Base-by-base conservation (phyloP, 1,139 yeast genomes). In the Suhomyces choctaworum region DNA sequence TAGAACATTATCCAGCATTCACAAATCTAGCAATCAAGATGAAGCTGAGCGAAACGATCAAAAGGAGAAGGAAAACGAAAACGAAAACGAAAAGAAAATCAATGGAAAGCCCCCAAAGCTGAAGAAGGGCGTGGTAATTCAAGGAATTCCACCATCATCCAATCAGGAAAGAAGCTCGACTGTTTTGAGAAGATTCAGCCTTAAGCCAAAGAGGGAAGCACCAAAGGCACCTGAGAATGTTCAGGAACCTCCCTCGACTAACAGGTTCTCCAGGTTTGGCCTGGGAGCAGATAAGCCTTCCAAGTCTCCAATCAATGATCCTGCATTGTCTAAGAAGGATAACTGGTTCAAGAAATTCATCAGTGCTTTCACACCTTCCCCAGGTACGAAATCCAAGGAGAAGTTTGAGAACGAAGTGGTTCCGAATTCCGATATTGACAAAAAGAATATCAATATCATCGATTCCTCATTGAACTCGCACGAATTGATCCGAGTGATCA, bases 121-220 rank as follows among this genome's bases (percentile, higher is more conserved):
- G 24, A 27, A 10, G 13, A 27, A 11, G 16, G 21, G 13, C 24
- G 7, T 19, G 16, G 12, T 7, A 6, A 17, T n/a, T 13, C n/a
- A 11, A 7, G 13, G 7, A 2, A n/a, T 15, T 9, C 8, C 21
- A 10, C 15, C 11, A 10, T 5, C 25, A 4, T n/a, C 5, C 9
- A 32, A 32, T 15, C 31, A 35, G 14, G 43, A 39, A 8, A 31
- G 27, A 14, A 25, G 27, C 8, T 10, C 40, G 12, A 37, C 60
- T 4, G 44, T 64, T 4, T 50, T 63, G 41, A 56, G 64, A 38
- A 52, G 58, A 37, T 44, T 60, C 28, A 60, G 68, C 29, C 57
- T 70, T 46, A 64, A 60, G 32, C 76, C 78, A 2, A 66, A 65
- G 46, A 54, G 79, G 45, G 61, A 50, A 22, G 78, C 78, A 2